Conservation (phyloP, 2,329 filamentous ascomycete genomes). For the Grosmannia penicillata region DNA sequence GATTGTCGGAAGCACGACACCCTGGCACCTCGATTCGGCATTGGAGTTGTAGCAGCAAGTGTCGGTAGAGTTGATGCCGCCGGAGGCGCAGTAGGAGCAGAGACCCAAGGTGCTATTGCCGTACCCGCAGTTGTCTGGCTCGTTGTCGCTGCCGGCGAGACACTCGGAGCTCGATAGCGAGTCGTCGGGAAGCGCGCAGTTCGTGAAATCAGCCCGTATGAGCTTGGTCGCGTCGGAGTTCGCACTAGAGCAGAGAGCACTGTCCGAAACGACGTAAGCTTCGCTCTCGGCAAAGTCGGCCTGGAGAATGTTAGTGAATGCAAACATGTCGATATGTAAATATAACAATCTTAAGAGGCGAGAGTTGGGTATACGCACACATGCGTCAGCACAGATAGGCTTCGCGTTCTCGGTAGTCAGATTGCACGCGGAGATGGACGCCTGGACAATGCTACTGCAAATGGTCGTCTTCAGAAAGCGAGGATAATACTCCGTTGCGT, state of each 20-base stretch:
- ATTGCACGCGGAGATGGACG: constrained; percentile 57
- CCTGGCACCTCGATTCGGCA: constrained; percentile 56
- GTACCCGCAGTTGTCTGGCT: constrained; percentile 79
- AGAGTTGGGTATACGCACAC: constrained; percentile 36
- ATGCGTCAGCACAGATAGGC: constrained; percentile 81
- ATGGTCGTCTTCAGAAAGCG: constrained; percentile 85
- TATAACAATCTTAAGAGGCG: background rate
- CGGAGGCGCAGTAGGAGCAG: constrained; percentile 73
- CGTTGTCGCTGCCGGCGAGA: constrained; percentile 63
- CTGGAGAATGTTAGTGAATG: constrained; percentile 23
- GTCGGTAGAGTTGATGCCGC: constrained; percentile 81
- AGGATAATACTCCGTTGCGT: constrained; percentile 74
- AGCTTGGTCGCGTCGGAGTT: constrained; percentile 52
- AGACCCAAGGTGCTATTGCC: constrained; percentile 56
- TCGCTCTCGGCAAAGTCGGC: constrained; percentile 80
- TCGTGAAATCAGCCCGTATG: constrained; percentile 83
- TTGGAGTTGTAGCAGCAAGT: constrained; percentile 83
- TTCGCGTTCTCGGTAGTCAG: constrained; percentile 48
- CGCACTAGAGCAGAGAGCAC: constrained; percentile 54
- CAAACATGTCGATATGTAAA: too few species aligned
- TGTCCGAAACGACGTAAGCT: constrained; percentile 65
- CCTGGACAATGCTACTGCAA: constrained; percentile 89
- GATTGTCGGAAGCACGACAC: constrained; percentile 65
- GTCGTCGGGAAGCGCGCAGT: constrained; percentile 70
- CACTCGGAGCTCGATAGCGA: constrained; percentile 61